Evolutionary conservation across 1,284 basidiomycete genomes (phyloP), one percentile per base, ranked within the genome.

Genomic region (Amylostereum chailletii): DNA sequence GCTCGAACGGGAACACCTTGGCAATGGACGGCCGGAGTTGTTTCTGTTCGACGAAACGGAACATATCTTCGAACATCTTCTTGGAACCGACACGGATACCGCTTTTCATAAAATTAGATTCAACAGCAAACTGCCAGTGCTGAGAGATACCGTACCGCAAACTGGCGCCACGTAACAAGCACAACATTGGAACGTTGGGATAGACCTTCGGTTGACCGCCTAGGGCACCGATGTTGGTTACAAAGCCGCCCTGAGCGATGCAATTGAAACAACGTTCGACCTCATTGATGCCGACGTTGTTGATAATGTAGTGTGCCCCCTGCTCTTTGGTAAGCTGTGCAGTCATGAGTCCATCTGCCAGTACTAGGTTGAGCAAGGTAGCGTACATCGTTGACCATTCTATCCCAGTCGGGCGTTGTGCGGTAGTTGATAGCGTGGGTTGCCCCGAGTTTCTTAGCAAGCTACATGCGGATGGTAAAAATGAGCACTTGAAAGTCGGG

Each of bases 351-450:
- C 19, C 19, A 19, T 19, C 19, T 19, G 19, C 19, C 19, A 19
- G 19, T 19, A 19, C 19, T 19, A 19, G 19, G 1, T 19, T 42
- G 32, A 7, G 10, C 5, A 26, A 39, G 26, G 7, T 34, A 26
- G 38, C 37, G 7, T 32, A 68, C 58, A 49, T 63, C 60, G 39
- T 67, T 50, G 5, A 65, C 64, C 45, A 62, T 55, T 46, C 62
- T 54, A 45, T 65, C 60, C 65, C 65, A 67, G 19, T 58, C 53
- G 3, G 48, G 48, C 8, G 55, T 51, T 10, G 38, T 48, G 37
- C 60, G 65, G 55, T 72, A 72, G 56, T 72, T 64, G 49, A 72
- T 60, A 30, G 62, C 50, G 48, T 69, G 62, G 49, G 66, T 60
- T 3, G 65, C 67, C 2, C 66, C 68, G 27, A 70, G 60, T 47